Conservation (phyloP, 1,284 basidiomycete genomes). For the Ceraceosorus guamensis region DNA sequence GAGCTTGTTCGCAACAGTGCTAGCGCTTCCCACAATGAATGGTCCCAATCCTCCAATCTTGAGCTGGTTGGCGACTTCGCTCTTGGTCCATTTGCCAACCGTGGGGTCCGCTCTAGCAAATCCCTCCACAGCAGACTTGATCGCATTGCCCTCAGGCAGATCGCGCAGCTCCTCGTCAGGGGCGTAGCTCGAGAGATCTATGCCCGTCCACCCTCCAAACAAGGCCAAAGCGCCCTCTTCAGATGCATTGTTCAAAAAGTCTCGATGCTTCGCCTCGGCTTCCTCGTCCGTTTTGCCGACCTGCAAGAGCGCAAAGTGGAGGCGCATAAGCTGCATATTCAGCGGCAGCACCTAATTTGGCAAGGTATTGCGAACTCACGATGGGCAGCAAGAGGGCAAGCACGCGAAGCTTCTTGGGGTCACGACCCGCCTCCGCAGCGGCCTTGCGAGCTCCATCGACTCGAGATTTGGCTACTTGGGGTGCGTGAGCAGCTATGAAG, state of each 20-base stretch:
- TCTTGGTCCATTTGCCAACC: constrained; percentile 42
- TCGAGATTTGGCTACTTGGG: constrained; percentile 34
- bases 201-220: constrained; percentile 47
- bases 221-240: constrained; percentile 46
- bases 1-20: constrained; percentile 28
- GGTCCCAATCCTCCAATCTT: constrained; percentile 45
- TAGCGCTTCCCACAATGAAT: constrained; percentile 25
- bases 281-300: constrained; percentile 42
- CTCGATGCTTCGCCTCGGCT: constrained; percentile 39
- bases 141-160: constrained; percentile 25
- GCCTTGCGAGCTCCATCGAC: constrained; percentile 32
- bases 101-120: constrained; percentile 36
- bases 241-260: constrained; percentile 29
- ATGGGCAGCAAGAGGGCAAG: constrained; percentile 41
- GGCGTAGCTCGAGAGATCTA: constrained; percentile 29
- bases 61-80: constrained; percentile 32
- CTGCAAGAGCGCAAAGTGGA: too few species aligned
- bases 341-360: neutral
- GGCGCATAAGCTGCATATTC: neutral
- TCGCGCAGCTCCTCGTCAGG: constrained; percentile 39
- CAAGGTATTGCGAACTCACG: constrained; percentile 5
- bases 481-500: constrained; percentile 45
- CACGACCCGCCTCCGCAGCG: constrained; percentile 33
- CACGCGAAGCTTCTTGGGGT: constrained; percentile 41
- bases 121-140: constrained; percentile 40